Base-by-base conservation (phyloP, 495 filamentous ascomycete genomes). In the Physcia stellaris region DNA sequence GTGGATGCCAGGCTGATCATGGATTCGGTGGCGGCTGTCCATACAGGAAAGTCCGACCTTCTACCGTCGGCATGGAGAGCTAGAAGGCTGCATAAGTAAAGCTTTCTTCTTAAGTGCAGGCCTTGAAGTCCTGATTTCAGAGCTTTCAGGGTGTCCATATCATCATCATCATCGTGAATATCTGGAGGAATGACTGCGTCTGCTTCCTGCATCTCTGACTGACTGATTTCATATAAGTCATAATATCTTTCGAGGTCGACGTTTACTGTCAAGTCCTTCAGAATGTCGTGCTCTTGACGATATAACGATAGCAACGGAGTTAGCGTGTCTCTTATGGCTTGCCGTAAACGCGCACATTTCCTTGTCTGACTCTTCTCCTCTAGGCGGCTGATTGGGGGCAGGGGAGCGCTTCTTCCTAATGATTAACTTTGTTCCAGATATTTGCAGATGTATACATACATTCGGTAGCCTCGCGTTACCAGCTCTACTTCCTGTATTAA, bases 401-500 rank as follows among this genome's bases (percentile, higher is more conserved):
- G 62, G 13, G 87, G 84, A 11, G 75, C 81, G 58, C 83, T 87
- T 68, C 83, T 87, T 49, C 23, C 40, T 32, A 13, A 33, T 38
- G 30, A 53, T 79, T 59, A 77, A 65, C 43, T 12, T 21, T 28
- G 19, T 39, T 10, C 27, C 10, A 13, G 44, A 41, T 13, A 30
- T 37, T 43, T 31, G 21, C 10, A 15, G 33, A n/a, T 35, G 24
- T 20, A 32, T 21, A 55, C 76, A 63, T 60, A 88, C 84, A 98
- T 73, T 55, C 83, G 72, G 56, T 96, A 98, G 35, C 90, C 90
- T 48, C 88, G 73, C 27, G 88, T 88, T 10, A 96, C 88, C 35
- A 96, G 67, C 59, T 96, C 90, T 15, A 96, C 88, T 56, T 98
- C 90, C 60, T 96, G 88, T 42, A 98, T 81, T 36, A 95, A 72